phyloP scores from a whole-genome alignment of 2,329 filamentous ascomycete genomes.

The Ciborinia camelliae region DNA sequence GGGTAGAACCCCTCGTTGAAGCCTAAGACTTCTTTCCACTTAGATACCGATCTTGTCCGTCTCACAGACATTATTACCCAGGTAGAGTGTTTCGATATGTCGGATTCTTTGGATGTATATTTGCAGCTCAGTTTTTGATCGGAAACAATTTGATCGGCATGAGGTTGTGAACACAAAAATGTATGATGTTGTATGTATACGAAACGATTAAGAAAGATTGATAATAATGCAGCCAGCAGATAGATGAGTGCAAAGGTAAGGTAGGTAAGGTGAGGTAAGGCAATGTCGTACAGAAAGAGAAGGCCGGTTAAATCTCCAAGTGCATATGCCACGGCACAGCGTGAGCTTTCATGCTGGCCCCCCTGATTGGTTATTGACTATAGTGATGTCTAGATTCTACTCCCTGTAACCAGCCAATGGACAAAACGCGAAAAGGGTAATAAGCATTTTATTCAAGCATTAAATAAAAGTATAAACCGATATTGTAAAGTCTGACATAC shows the following conservation, averaged over 20 bases:
- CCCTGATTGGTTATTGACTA: conserved; percentile 11
- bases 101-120: neutral
- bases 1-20: conserved; percentile 30
- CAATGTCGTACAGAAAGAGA: conserved; percentile 15
- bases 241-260: neutral
- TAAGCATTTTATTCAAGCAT: conserved; percentile 11
- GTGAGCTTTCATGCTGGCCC: conserved; percentile 15
- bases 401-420: conserved; percentile 18
- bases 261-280: neutral
- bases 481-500: conserved; percentile 14
- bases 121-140: neutral
- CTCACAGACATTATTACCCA: conserved; percentile 21
- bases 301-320: conserved; percentile 5
- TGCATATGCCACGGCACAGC: conserved; percentile 16
- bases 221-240: neutral
- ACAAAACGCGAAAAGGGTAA: conserved; percentile 1
- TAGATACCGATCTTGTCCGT: conserved; percentile 28
- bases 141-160: conserved; percentile 9
- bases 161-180: neutral
- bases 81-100: conserved; percentile 6
- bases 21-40: conserved; percentile 36
- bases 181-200: conserved; percentile 11
- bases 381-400: conserved; percentile 16
- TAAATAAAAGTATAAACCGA: neutral
- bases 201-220: neutral